Conservation (phyloP, 495 filamentous ascomycete species). For the Cercophora samala region DNA sequence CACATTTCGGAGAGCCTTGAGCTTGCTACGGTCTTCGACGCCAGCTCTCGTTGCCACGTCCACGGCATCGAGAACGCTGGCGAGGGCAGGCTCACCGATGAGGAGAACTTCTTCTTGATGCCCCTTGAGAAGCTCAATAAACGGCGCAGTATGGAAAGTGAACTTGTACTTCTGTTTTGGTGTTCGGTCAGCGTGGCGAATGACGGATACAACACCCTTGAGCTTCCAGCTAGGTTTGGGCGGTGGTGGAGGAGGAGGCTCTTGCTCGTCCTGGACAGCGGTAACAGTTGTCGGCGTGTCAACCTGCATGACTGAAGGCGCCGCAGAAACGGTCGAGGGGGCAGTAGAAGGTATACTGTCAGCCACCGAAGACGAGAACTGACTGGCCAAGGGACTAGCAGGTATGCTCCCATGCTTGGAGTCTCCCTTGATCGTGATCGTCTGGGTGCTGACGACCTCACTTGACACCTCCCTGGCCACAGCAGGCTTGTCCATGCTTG, state of each 20-base stretch:
- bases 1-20: conserved; percentile 76
- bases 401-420: conserved; percentile 37
- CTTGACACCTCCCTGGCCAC: conserved; percentile 14
- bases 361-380: conserved; percentile 33
- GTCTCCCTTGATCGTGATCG: conserved; percentile 20
- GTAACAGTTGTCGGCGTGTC: neutral
- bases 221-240: conserved; percentile 96
- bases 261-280: conserved; percentile 22
- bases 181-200: conserved; percentile 92
- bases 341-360: conserved; percentile 43
- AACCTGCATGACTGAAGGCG: conserved; percentile 36
- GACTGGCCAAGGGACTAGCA: conserved; percentile 33
- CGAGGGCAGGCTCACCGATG: conserved; percentile 85
- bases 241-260: conserved; percentile 67
- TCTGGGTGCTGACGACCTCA: conserved; percentile 9
- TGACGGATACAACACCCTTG: conserved; percentile 96
- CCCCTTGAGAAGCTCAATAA: conserved; percentile 87
- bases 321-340: conserved; percentile 41
- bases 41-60: conserved; percentile 70
- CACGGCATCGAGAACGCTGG: conserved; percentile 82
- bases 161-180: conserved; percentile 99
- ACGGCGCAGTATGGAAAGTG: conserved; percentile 94
- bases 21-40: conserved; percentile 81
- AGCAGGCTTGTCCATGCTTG: conserved; percentile 33
- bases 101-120: conserved; percentile 96